Evolutionary conservation across 1,284 basidiomycete genomes (phyloP).

Genomic region (Moesziomyces parantarcticus): DNA sequence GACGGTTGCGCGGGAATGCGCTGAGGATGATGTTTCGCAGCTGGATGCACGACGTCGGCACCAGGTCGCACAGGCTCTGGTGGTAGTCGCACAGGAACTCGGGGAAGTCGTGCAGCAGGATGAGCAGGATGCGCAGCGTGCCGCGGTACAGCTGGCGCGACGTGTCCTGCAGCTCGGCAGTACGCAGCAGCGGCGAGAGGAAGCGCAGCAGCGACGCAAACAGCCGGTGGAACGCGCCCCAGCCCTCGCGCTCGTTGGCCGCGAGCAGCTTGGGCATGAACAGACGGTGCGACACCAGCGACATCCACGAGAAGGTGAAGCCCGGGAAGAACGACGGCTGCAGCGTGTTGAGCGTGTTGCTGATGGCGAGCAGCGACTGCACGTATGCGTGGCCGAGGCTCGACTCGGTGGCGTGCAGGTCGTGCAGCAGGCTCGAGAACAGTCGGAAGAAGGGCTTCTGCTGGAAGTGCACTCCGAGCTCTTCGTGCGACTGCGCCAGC

Average conservation of each 20-base stretch:
- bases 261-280: constrained; percentile 96
- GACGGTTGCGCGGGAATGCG: constrained; percentile 85
- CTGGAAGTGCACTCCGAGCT: constrained; percentile 88
- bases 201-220: constrained; percentile 93
- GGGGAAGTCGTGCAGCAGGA: constrained; percentile 97
- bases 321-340: constrained; percentile 97
- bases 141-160: constrained; percentile 92
- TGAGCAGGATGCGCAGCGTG: constrained; percentile 88
- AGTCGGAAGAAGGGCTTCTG: constrained; percentile 99
- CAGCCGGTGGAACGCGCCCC: constrained; percentile 94
- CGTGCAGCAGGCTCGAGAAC: constrained; percentile 95
- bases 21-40: constrained; percentile 95
- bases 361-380: constrained; percentile 84
- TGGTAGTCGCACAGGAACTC: constrained; percentile 98
- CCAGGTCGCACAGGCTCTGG: constrained; percentile 90
- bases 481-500: constrained; percentile 92
- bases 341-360: constrained; percentile 93
- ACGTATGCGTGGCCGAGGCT: constrained; percentile 85
- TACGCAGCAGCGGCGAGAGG: constrained; percentile 87
- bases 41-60: constrained; percentile 93
- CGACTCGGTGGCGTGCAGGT: constrained; percentile 84
- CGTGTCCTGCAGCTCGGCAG: constrained; percentile 81
- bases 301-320: constrained; percentile 98
- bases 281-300: constrained; percentile 90
- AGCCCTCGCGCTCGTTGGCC: constrained; percentile 87